Conservation (phyloP, 371 early-diverging fungal species). For the Circinella minor region DNA sequence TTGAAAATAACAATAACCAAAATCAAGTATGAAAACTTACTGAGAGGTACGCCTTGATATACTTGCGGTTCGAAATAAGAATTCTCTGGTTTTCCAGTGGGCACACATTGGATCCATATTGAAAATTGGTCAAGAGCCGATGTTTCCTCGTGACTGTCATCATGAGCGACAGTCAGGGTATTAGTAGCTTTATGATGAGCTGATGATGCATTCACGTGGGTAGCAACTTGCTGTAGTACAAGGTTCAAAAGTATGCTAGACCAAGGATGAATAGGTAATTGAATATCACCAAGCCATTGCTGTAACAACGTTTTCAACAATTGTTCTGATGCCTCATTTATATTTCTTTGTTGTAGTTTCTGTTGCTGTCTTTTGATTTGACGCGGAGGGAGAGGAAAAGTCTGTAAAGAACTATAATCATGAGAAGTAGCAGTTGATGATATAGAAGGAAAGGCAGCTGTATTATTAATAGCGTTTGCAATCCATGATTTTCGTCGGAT, state of each 20-base stretch:
- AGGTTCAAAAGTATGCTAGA: background rate
- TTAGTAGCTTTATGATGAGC: background rate
- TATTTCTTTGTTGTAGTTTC: too few relatives aligned
- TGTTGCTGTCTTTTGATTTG: background rate
- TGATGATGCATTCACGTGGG: constrained; percentile 2
- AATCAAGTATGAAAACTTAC: background rate
- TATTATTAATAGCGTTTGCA: background rate
- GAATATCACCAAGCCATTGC: background rate
- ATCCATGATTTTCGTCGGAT: constrained; percentile 8
- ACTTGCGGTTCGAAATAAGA: background rate
- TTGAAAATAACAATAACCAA: too few relatives aligned
- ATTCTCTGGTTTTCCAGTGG: background rate
- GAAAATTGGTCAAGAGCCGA: background rate
- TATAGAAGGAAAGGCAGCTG: background rate
- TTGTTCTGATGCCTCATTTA: background rate
- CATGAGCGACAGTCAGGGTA: background rate
- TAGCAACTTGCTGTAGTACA: background rate
- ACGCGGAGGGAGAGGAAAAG: background rate
- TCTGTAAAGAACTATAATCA: background rate
- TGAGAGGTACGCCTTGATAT: background rate
- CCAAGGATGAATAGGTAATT: constrained; percentile 1
- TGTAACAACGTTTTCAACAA: background rate
- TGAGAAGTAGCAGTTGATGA: background rate
- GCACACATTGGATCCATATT: background rate
- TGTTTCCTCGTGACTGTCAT: background rate